Evolutionary conservation across 768 basidiomycete species (phyloP).

Genomic region (Rhodotorula graminis): DNA sequence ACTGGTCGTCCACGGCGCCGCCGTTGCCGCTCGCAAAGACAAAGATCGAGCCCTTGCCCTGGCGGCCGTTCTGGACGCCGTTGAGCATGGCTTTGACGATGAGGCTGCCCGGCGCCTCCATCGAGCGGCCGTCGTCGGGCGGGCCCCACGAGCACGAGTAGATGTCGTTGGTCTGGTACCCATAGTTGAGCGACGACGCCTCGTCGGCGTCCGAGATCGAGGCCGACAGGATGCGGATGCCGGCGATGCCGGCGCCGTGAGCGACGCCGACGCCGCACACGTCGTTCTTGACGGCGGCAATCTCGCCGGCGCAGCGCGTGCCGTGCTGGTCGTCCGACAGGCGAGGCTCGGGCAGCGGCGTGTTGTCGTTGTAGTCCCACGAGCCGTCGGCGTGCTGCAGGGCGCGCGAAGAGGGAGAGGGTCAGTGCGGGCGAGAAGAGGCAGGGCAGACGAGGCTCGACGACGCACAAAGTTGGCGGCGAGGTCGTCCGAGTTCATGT

Average conservation of each 20-base stretch:
- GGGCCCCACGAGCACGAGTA: slow-evolving; percentile 99
- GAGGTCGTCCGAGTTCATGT: slow-evolving; percentile 76
- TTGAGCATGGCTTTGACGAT: slow-evolving; percentile 92
- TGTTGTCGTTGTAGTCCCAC: slow-evolving; percentile 94
- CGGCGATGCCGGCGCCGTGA: slow-evolving; percentile 83
- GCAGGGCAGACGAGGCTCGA: not conserved
- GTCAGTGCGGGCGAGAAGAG: not conserved
- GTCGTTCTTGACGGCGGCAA: slow-evolving; percentile 85
- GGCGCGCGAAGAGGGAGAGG: not conserved
- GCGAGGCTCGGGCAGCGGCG: slow-evolving; percentile 74
- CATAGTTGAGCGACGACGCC: slow-evolving; percentile 88
- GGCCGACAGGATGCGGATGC: slow-evolving; percentile 89
- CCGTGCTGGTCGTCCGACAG: slow-evolving; percentile 92
- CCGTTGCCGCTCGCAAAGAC: slow-evolving; percentile 99
- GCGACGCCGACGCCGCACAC: slow-evolving; percentile 94
- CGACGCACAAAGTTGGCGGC: slow-evolving; percentile 81
- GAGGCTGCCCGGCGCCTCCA: slow-evolving; percentile 88
- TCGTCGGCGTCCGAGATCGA: slow-evolving; percentile 94
- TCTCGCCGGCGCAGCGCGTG: slow-evolving; percentile 94
- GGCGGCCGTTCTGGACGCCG: slow-evolving; percentile 82
- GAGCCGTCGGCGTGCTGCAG: slow-evolving; percentile 75
- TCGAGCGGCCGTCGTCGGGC: slow-evolving; percentile 84
- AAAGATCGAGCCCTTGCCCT: slow-evolving; percentile 84
- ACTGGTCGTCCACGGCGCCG: slow-evolving; percentile 83
- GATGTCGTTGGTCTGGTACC: slow-evolving; percentile 82